These are phyloP conservation scores for Multifurca ochricompacta DNA, from an alignment of 768 basidiomycete species.

Conservation along the genomic window DNA sequence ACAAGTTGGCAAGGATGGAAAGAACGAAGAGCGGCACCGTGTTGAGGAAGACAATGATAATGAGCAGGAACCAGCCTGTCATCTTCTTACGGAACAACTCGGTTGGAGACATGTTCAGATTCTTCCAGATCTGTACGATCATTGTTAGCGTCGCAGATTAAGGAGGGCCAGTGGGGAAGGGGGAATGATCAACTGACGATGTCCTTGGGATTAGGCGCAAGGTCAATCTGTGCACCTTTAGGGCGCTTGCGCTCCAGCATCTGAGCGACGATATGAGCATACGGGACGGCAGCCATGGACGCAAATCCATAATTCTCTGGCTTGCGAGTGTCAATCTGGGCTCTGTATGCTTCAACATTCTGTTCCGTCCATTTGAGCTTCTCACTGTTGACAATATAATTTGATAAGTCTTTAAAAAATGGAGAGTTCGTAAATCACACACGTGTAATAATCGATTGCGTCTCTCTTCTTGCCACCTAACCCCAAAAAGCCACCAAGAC, in stretches of 20 bases:
- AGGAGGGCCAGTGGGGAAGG: too few relatives aligned
- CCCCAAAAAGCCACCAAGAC: slow-evolving; percentile 71
- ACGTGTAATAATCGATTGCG: slow-evolving; percentile 93
- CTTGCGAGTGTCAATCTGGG: slow-evolving; percentile 62
- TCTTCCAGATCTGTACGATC: slow-evolving; percentile 69
- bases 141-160: background rate
- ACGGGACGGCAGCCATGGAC: slow-evolving; percentile 81
- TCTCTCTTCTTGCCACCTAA: slow-evolving; percentile 81
- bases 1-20: slow-evolving; percentile 86
- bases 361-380: slow-evolving; percentile 57
- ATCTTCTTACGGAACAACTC: slow-evolving; percentile 59
- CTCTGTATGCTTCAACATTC: slow-evolving; percentile 65
- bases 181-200: slow-evolving; percentile 43
- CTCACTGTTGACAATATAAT: slow-evolving; percentile 25
- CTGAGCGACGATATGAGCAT: slow-evolving; percentile 79
- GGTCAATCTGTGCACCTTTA: slow-evolving; percentile 58
- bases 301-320: slow-evolving; percentile 91
- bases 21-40: slow-evolving; percentile 88
- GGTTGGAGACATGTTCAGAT: slow-evolving; percentile 66
- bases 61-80: slow-evolving; percentile 73
- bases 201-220: slow-evolving; percentile 87
- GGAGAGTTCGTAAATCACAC: slow-evolving; percentile 26
- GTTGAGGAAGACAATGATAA: slow-evolving; percentile 85
- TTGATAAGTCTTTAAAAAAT: background rate
- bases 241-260: slow-evolving; percentile 60